These are phyloP conservation scores for Microbotryomycetes sp. DNA, from an alignment of 1,284 basidiomycete genomes.

Conservation along the genomic window DNA sequence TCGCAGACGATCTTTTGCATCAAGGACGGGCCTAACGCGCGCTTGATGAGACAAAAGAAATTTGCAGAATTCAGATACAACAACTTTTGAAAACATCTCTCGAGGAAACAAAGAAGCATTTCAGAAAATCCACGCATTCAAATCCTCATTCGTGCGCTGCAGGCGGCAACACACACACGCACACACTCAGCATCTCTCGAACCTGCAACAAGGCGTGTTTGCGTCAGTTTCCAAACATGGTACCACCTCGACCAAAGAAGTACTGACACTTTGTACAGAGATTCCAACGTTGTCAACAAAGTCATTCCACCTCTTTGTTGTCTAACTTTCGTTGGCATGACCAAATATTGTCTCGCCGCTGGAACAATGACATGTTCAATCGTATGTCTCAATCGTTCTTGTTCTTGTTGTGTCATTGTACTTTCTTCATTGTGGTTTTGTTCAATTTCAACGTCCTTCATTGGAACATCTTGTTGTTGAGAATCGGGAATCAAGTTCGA, in stretches of 20 bases:
- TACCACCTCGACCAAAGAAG: neutral
- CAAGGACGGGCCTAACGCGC: too few relatives aligned
- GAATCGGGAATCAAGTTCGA: conserved; percentile 12
- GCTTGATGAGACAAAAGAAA: too few relatives aligned
- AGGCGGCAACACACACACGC: too few relatives aligned
- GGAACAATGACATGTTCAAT: conserved; percentile 83
- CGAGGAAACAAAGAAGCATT: too few relatives aligned
- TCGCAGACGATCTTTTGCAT: too few relatives aligned
- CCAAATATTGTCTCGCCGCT: conserved; percentile 65
- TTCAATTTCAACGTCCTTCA: conserved; percentile 11
- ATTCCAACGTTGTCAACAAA: conserved; percentile 77
- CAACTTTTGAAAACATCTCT: too few relatives aligned
- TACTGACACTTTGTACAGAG: conserved; percentile 70
- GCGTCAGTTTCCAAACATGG: neutral
- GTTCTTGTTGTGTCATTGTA: conserved; percentile 13
- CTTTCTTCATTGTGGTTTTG: conserved; percentile 8
- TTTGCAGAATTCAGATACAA: too few relatives aligned
- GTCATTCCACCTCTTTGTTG: conserved; percentile 61
- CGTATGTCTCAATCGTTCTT: conserved; percentile 64
- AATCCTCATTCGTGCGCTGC: neutral
- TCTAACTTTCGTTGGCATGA: conserved; percentile 51
- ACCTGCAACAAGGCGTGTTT: too few relatives aligned
- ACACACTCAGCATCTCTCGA: conserved; percentile 11
- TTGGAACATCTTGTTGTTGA: neutral
- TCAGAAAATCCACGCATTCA: too few relatives aligned